Evolutionary conservation across 805 yeast genomes (phyloP).

Genomic region (Metschnikowia cubensis): DNA sequence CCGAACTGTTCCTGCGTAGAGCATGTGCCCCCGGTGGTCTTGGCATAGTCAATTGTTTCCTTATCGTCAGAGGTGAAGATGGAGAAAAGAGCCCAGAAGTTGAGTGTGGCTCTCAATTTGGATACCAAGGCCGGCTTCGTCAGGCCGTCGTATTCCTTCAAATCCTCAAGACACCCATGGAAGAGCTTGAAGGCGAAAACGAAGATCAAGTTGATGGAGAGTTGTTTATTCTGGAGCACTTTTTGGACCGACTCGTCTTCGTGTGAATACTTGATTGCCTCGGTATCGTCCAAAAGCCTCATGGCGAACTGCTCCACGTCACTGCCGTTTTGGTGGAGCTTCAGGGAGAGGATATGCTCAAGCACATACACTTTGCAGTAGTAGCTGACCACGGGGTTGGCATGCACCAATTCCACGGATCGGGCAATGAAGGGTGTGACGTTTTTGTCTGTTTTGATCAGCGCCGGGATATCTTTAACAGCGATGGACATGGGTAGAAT

Average conservation of each 20-base stretch:
- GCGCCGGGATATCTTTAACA: slow-evolving; percentile 10
- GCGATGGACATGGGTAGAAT: neutral
- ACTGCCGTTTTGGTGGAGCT: slow-evolving; percentile 53
- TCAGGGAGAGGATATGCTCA: slow-evolving; percentile 60
- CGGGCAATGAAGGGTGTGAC: slow-evolving; percentile 50
- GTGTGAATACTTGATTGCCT: slow-evolving; percentile 45
- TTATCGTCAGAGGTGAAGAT: slow-evolving; percentile 26
- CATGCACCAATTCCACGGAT: slow-evolving; percentile 50
- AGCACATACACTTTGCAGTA: slow-evolving; percentile 67
- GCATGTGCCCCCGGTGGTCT: slow-evolving; percentile 58
- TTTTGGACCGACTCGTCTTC: slow-evolving; percentile 40
- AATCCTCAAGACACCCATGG: slow-evolving; percentile 36
- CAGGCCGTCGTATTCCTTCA: slow-evolving; percentile 41
- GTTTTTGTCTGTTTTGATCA: slow-evolving; percentile 28
- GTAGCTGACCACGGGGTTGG: slow-evolving; percentile 68
- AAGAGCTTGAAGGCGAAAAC: slow-evolving; percentile 58
- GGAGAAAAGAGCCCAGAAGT: slow-evolving; percentile 48
- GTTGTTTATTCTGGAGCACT: slow-evolving; percentile 55
- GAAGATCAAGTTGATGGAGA: slow-evolving; percentile 30
- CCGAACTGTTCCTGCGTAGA: slow-evolving; percentile 57
- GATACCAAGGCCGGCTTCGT: slow-evolving; percentile 43
- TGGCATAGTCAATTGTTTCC: slow-evolving; percentile 30
- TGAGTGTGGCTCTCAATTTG: slow-evolving; percentile 51
- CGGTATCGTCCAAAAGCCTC: slow-evolving; percentile 66
- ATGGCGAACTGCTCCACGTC: slow-evolving; percentile 60